Base-by-base conservation (phyloP, 2,329 filamentous ascomycete species). In the Venturia oleaginea region DNA sequence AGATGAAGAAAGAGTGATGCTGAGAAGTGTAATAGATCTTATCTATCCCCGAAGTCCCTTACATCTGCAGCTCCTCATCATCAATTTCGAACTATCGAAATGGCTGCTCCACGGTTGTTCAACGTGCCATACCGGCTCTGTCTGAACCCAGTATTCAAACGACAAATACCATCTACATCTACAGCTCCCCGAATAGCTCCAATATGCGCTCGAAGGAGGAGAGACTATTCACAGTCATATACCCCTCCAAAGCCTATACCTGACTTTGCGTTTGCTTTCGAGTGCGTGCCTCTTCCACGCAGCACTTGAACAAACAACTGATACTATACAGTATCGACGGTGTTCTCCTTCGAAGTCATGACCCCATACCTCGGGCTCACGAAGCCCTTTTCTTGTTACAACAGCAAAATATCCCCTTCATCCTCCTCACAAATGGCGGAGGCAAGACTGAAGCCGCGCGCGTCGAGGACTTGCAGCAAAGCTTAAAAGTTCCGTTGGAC, bases 401-500 rank as follows among this genome's bases (percentile, higher is more conserved):
- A 69, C 77, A 82, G 59, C 83, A 92, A 71, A 81, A 84, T 59
- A 91, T 97, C 57, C 92, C 92, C 15, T 97, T 96, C 77, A 93
- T 99, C 71, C 85, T 99, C 40, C 82, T 99, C 67, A 99, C 94
- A 66, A 99, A 99, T 76, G 94, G 94, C 69, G 94, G 94, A 51
- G 94, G 94, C 65, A 91, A 89, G 72, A 85, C 86, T 67, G 93
- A 97, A 76, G 79, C 79, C 2, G 86, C 89, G 65, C 84, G 91
- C 22, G 88, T 91, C 37, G 79, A 79, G 8, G 88, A 92, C 66
- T 80, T 95, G 63, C 86, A 84, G 69, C 74, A 82, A 54, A 86
- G 85, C 69, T 82, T 95, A 7, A 79, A 83, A 32, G 79, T 92
- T 1, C 76, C 81, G 19, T 79, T 94, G 54, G 82, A 86, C 46